Evolutionary conservation across 257 asterid genomes (phyloP).

Genomic region (Voacanga thouarsii): DNA sequence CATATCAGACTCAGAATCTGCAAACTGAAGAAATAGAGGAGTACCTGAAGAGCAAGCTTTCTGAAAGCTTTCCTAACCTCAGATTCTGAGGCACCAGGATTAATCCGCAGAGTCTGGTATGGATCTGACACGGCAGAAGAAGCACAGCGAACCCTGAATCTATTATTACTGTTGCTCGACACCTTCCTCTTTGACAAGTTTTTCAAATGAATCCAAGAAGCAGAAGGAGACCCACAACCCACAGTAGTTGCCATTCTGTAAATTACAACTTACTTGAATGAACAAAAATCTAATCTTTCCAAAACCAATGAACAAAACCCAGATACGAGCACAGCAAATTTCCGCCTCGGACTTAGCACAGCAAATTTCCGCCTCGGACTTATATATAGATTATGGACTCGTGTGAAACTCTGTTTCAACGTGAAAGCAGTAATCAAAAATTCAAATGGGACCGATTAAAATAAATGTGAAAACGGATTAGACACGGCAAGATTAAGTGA

Average conservation of each 20-base stretch:
- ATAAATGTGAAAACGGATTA: background rate
- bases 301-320: background rate
- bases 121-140: constrained; percentile 58
- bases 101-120: constrained; percentile 67
- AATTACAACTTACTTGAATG: background rate
- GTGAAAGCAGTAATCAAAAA: background rate
- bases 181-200: constrained; percentile 18
- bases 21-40: background rate
- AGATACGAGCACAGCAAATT: background rate
- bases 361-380: background rate
- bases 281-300: background rate
- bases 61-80: constrained; percentile 88
- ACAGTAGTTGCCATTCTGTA: constrained; percentile 46
- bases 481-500: background rate
- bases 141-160: constrained; percentile 50
- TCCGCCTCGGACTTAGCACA: background rate
- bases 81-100: constrained; percentile 74
- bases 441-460: background rate
- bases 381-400: background rate
- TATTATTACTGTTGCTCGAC: constrained; percentile 22
- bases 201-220: constrained; percentile 42
- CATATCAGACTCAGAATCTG: background rate
- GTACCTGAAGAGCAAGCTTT: constrained; percentile 83
- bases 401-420: background rate
- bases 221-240: constrained; percentile 43